Percentiles rank a stretch among this genome's conserved stretches.
Evolutionary conservation across 495 filamentous ascomycete genomes (phyloP).

Genomic region (Tuber borchii): DNA sequence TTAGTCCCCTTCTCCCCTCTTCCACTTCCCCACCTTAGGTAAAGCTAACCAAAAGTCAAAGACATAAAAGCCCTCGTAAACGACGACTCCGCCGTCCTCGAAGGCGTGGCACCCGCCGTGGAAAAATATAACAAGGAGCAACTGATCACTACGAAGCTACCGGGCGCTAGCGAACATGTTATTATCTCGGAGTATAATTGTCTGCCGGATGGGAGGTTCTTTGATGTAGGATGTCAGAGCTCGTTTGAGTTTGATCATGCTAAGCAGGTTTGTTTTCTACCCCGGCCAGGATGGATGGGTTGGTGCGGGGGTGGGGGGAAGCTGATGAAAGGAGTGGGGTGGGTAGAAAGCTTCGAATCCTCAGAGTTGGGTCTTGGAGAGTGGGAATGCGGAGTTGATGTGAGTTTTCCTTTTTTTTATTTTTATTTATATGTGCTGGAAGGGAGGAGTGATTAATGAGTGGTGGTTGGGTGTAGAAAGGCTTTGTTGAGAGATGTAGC

Average conservation of each 20-base stretch:
- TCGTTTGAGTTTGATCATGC: constrained; percentile 83
- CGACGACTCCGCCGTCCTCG: constrained; percentile 60
- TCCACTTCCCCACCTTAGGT: not conserved
- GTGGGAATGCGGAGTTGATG: constrained; percentile 71
- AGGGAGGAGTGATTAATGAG: constrained; percentile 11
- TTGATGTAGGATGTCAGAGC: constrained; percentile 74
- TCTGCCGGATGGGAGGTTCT: constrained; percentile 73
- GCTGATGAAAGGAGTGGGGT: not conserved
- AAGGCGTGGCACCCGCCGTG: constrained; percentile 72
- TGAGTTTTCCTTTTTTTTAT: constrained; percentile 43
- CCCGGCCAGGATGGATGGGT: not conserved
- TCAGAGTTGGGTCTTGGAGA: constrained; percentile 75
- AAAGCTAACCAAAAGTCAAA: constrained; percentile 41
- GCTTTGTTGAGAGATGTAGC: constrained; percentile 72
- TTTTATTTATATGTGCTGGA: not conserved
- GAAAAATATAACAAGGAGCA: constrained; percentile 95
- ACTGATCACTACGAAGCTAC: constrained; percentile 78
- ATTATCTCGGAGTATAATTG: constrained; percentile 80
- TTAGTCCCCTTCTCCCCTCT: constrained; percentile 38
- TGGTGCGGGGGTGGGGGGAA: not conserved
- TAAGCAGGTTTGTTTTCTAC: constrained; percentile 56
- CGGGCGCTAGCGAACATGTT: constrained; percentile 73
- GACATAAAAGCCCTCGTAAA: constrained; percentile 81
- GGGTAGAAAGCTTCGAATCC: constrained; percentile 73
- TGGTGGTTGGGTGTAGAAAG: constrained; percentile 49